These are phyloP conservation scores for Rhizoclosmatium globosum DNA, from an alignment of 192 early-diverging fungal genomes.

Conservation along the genomic window DNA sequence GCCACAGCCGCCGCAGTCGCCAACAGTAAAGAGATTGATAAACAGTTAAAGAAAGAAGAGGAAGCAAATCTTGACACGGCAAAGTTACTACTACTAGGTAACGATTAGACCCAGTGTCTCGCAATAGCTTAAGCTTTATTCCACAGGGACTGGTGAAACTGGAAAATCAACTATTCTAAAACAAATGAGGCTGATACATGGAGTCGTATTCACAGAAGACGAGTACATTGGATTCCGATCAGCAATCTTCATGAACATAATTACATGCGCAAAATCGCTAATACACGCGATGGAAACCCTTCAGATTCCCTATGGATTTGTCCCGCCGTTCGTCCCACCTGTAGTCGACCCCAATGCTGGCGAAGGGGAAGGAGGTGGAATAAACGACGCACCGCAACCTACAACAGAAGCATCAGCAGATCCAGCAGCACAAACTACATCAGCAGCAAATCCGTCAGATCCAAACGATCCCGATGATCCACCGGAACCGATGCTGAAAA, in stretches of 20 bases:
- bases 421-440: conserved; percentile 69
- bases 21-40: conserved; percentile 62
- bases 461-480: conserved; percentile 3
- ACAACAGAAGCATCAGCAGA: conserved; percentile 41
- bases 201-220: conserved; percentile 40
- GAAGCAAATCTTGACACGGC: conserved; percentile 25
- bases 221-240: conserved; percentile 47
- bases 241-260: conserved; percentile 47
- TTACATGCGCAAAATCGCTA: conserved; percentile 42
- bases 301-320: conserved; percentile 44
- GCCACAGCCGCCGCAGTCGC: conserved; percentile 62
- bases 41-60: conserved; percentile 54
- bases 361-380: conserved; percentile 4
- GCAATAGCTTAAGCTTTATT: not conserved
- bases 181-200: conserved; percentile 56
- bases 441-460: conserved; percentile 80
- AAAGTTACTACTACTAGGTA: conserved; percentile 52
- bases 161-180: conserved; percentile 61
- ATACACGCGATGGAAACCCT: conserved; percentile 51
- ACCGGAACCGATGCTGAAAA: conserved; percentile 67
- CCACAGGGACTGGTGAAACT: conserved; percentile 50
- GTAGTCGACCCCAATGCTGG: not conserved
- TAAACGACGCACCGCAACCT: not conserved
- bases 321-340: conserved; percentile 53
- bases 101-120: not conserved